Evolutionary conservation across 305 asterid species (phyloP).

Genomic region (Solanum hybrid): DNA sequence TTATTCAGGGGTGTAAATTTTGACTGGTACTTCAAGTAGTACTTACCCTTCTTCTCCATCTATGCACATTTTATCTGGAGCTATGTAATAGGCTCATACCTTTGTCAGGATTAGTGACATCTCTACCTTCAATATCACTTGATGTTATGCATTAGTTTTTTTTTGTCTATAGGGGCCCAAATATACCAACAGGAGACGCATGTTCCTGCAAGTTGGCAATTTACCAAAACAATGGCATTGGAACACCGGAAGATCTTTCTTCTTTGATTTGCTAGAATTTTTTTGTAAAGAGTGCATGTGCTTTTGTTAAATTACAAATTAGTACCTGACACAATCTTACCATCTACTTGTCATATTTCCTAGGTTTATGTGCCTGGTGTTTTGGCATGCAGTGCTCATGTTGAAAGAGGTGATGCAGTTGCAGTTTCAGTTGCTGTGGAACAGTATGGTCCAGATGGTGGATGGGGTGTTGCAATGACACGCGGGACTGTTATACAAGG

Average conservation of each 20-base stretch:
- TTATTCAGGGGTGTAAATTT: background rate
- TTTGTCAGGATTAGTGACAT: background rate
- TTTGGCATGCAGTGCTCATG: constrained; percentile 96
- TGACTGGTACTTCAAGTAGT: background rate
- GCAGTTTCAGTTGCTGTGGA: constrained; percentile 93
- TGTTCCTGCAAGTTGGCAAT: background rate
- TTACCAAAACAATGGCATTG: background rate
- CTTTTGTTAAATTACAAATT: background rate
- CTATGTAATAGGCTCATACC: background rate
- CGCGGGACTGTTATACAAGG: constrained; percentile 89
- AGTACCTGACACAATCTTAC: background rate
- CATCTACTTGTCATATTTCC: background rate
- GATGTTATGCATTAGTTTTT: background rate
- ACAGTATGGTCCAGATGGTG: constrained; percentile 66
- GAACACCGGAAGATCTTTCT: background rate
- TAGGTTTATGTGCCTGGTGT: constrained; percentile 93
- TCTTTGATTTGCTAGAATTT: background rate
- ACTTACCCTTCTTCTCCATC: background rate
- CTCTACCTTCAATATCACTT: background rate
- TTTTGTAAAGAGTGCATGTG: background rate
- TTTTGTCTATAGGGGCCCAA: background rate
- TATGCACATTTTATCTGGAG: background rate
- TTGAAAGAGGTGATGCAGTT: constrained; percentile 79
- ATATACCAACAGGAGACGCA: background rate
- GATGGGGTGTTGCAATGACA: constrained; percentile 87